phyloP scores from a whole-genome alignment of 352 stramenopile genomes.

The Phytophthora citrophthora region DNA sequence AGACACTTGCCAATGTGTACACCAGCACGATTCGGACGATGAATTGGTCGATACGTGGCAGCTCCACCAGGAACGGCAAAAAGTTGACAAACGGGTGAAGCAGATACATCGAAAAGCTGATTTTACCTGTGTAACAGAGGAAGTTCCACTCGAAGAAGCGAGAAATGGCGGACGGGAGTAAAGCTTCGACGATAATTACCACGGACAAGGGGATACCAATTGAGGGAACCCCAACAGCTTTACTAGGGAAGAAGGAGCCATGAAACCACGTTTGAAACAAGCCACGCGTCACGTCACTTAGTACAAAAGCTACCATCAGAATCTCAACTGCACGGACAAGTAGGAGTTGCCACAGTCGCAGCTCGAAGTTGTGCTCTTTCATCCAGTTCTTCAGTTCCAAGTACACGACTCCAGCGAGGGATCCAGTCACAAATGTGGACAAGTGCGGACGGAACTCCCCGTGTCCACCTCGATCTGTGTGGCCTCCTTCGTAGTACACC shows the following conservation, averaged over 20 bases:
- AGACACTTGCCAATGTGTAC: conserved; percentile 3
- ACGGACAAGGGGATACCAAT: conserved; percentile 1
- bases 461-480: not conserved
- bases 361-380: conserved; percentile 4
- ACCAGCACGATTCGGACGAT: conserved; percentile 10
- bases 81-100: conserved; percentile 42
- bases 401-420: conserved; percentile 6
- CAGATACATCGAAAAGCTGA: conserved; percentile 52
- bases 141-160: conserved; percentile 41
- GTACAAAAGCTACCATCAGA: not conserved
- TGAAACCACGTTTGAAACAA: not conserved
- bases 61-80: conserved; percentile 1
- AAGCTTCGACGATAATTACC: conserved; percentile 11
- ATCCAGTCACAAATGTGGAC: conserved; percentile 12
- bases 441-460: conserved; percentile 7
- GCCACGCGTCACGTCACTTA: conserved; percentile 2
- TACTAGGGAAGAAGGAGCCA: conserved; percentile 2
- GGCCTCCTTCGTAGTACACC: conserved; percentile 16
- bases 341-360: not conserved
- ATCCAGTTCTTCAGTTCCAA: conserved; percentile 4
- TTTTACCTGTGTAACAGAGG: conserved; percentile 39
- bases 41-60: conserved; percentile 12
- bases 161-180: conserved; percentile 27
- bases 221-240: not conserved
- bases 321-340: not conserved